These are phyloP conservation scores for Rhizopus microsporus DNA, from an alignment of 371 early-diverging fungal genomes.

Conservation along the genomic window DNA sequence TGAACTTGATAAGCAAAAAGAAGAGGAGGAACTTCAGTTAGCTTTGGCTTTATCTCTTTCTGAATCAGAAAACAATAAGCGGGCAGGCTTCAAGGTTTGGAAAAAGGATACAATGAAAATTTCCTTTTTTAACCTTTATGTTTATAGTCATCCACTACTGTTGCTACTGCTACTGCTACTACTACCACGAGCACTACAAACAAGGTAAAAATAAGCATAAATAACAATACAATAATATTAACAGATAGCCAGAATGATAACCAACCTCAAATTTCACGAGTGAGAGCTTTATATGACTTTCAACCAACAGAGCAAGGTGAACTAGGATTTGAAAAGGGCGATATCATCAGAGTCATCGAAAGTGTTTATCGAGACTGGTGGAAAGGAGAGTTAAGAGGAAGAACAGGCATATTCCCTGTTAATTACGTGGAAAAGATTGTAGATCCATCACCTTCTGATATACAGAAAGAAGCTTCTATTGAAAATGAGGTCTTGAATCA, in stretches of 20 bases:
- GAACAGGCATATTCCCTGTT: conserved; percentile 84
- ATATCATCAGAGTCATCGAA: conserved; percentile 80
- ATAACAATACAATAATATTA: not conserved
- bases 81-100: conserved; percentile 41
- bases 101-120: conserved; percentile 13
- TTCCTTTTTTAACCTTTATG: conserved; percentile 6
- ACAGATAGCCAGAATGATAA: conserved; percentile 7
- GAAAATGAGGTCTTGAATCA: conserved; percentile 76
- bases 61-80: conserved; percentile 53
- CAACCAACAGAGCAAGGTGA: conserved; percentile 82
- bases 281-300: conserved; percentile 86
- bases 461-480: conserved; percentile 61
- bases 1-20: conserved; percentile 77
- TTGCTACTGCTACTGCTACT: conserved; percentile 13
- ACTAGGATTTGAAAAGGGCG: conserved; percentile 76
- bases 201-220: not conserved
- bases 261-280: conserved; percentile 62
- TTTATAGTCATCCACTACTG: conserved; percentile 23
- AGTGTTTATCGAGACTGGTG: conserved; percentile 91
- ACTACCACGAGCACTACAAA: not conserved
- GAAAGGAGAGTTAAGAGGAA: conserved; percentile 78
- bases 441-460: conserved; percentile 61
- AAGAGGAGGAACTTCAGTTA: conserved; percentile 89
- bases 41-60: conserved; percentile 91
- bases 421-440: conserved; percentile 79